Conservation (phyloP, 2,329 filamentous ascomycete species). For the Ophiosphaerella herpotricha region DNA sequence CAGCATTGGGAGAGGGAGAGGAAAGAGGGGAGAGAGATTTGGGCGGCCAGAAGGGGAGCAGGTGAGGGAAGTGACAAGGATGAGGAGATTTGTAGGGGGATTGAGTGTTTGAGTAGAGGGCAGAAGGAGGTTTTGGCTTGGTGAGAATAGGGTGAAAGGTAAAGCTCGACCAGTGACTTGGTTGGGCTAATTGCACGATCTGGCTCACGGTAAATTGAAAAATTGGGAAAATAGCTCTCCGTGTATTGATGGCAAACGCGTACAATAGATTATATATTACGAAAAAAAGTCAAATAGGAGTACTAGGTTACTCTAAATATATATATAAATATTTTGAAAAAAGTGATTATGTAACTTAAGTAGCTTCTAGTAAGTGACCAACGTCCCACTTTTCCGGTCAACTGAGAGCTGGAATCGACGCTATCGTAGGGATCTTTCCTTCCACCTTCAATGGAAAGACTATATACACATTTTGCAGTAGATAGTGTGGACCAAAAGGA, state of each 20-base stretch:
- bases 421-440: constrained; percentile 6
- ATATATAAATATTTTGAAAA: too few species aligned
- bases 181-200: too few species aligned
- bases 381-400: too few species aligned
- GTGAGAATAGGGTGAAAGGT: constrained; percentile 3
- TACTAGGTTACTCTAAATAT: too few species aligned
- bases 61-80: constrained; percentile 54
- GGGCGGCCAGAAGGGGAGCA: constrained; percentile 46
- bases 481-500: constrained; percentile 16
- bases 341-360: too few species aligned
- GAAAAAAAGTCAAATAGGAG: too few species aligned
- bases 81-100: constrained; percentile 49
- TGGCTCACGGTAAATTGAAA: too few species aligned
- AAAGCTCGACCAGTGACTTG: background rate
- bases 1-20: constrained; percentile 24
- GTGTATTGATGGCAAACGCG: too few species aligned
- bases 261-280: too few species aligned
- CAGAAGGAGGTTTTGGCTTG: constrained; percentile 25
- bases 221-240: too few species aligned
- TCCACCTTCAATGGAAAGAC: constrained; percentile 13
- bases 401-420: too few species aligned
- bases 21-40: constrained; percentile 18
- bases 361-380: too few species aligned
- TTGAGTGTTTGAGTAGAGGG: constrained; percentile 13
- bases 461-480: constrained; percentile 19